Percentiles rank a stretch among this genome's conserved stretches.
These are phyloP conservation scores for Pseudocercospora crystallina DNA, from an alignment of 2,329 filamentous ascomycete species.

Conservation along the genomic window DNA sequence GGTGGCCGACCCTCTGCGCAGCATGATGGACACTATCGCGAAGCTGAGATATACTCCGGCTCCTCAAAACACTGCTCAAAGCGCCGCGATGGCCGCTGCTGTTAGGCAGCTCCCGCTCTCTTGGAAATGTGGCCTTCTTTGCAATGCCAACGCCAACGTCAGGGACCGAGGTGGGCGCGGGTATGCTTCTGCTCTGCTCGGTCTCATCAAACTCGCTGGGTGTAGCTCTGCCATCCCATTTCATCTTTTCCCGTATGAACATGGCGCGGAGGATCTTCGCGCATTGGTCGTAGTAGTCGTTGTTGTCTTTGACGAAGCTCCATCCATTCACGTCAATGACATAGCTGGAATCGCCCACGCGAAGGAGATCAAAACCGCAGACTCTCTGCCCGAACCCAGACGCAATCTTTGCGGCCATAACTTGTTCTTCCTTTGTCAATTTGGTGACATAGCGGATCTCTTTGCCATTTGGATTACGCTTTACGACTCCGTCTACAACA, in stretches of 20 bases:
- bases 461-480: conserved; percentile 95
- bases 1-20: conserved; percentile 27
- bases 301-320: conserved; percentile 99
- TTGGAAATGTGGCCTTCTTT: conserved; percentile 36
- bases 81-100: conserved; percentile 40
- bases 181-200: conserved; percentile 13
- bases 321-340: conserved; percentile 99
- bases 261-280: conserved; percentile 82
- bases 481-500: conserved; percentile 92
- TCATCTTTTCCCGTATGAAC: conserved; percentile 77
- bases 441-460: conserved; percentile 93
- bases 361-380: conserved; percentile 91
- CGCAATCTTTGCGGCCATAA: conserved; percentile 86
- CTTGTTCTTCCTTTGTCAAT: conserved; percentile 74
- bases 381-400: conserved; percentile 90
- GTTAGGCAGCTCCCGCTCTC: conserved; percentile 21
- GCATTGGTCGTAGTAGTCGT: conserved; percentile 94
- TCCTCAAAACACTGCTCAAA: conserved; percentile 62
- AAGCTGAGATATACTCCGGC: conserved; percentile 63
- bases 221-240: conserved; percentile 48
- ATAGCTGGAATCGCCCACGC: conserved; percentile 85
- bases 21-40: conserved; percentile 41
- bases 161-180: conserved; percentile 15
- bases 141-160: conserved; percentile 11
- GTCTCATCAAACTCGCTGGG: conserved; percentile 29